A percentile compares a stretch with the other conserved stretches of the same genome.
Conservation (phyloP, 106 monocot genomes). For the Allium sativum region DNA sequence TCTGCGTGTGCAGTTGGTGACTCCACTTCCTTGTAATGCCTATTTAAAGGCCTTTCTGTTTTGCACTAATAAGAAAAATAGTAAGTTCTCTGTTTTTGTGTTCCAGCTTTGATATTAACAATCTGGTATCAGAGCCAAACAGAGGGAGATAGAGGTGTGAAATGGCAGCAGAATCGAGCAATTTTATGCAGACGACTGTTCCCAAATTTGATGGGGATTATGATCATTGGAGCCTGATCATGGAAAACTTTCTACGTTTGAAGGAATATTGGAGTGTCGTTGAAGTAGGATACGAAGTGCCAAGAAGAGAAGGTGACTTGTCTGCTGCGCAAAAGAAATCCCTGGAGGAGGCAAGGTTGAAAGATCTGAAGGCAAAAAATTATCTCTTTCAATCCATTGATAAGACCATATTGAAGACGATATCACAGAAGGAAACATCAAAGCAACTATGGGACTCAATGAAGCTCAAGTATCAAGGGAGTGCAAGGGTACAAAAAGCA, state of each 20-base stretch:
- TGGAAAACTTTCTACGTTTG: background rate
- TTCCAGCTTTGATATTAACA: too few species aligned
- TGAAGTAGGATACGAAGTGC: background rate
- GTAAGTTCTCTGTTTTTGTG: too few species aligned
- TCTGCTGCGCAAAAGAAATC: background rate
- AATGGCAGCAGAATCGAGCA: background rate
- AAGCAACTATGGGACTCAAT: conserved; percentile 3
- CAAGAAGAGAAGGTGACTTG: background rate
- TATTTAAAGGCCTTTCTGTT: too few species aligned
- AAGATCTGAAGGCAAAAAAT: too few species aligned
- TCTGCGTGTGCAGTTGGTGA: too few species aligned
- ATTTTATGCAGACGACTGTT: background rate
- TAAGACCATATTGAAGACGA: background rate
- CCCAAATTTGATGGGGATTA: background rate
- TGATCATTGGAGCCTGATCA: background rate
- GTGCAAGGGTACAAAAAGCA: background rate
- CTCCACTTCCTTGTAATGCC: too few species aligned
- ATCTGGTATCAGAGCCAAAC: background rate
- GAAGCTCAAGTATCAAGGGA: conserved; percentile 5
- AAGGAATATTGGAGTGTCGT: background rate
- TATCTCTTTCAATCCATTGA: background rate
- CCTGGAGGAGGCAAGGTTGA: background rate
- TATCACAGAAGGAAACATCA: background rate
- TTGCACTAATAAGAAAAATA: too few species aligned
- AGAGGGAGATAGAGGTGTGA: background rate